Evolutionary conservation across 2,329 filamentous ascomycete genomes (phyloP).

Genomic region (Paecilomyces fulvus): DNA sequence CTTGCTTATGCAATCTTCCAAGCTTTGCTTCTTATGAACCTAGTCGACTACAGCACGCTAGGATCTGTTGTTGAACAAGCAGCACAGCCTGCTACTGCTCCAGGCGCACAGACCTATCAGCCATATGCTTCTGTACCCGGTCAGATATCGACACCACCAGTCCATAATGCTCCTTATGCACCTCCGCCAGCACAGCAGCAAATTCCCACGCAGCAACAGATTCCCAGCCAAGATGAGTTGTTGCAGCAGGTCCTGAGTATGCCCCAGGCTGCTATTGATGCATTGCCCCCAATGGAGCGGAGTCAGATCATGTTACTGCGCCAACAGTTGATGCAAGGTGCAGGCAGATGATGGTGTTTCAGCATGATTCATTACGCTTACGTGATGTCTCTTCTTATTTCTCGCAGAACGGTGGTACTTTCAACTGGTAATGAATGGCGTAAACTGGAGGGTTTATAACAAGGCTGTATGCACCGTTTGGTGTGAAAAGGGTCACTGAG

Average conservation of each 20-base stretch:
- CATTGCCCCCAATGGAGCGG: slow-evolving; percentile 64
- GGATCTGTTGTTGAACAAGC: slow-evolving; percentile 66
- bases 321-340: slow-evolving; percentile 48
- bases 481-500: neutral
- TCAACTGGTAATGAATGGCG: neutral
- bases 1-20: slow-evolving; percentile 94
- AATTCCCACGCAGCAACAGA: slow-evolving; percentile 32
- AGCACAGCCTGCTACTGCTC: slow-evolving; percentile 32
- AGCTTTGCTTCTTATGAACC: slow-evolving; percentile 80
- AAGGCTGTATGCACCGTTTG: neutral
- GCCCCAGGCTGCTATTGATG: slow-evolving; percentile 70
- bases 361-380: neutral
- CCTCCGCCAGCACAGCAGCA: slow-evolving; percentile 38
- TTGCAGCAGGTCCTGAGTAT: slow-evolving; percentile 75
- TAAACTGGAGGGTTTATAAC: neutral
- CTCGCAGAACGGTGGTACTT: neutral
- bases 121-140: slow-evolving; percentile 30
- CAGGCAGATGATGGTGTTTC: slow-evolving; percentile 20
- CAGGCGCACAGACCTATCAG: slow-evolving; percentile 25
- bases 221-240: slow-evolving; percentile 60
- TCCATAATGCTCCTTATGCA: slow-evolving; percentile 32
- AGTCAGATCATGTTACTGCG: slow-evolving; percentile 72
- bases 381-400: neutral
- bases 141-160: slow-evolving; percentile 46
- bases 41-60: slow-evolving; percentile 78